Evolutionary conservation across 352 stramenopile genomes (phyloP).

Genomic region (Phytophthora megakarya): DNA sequence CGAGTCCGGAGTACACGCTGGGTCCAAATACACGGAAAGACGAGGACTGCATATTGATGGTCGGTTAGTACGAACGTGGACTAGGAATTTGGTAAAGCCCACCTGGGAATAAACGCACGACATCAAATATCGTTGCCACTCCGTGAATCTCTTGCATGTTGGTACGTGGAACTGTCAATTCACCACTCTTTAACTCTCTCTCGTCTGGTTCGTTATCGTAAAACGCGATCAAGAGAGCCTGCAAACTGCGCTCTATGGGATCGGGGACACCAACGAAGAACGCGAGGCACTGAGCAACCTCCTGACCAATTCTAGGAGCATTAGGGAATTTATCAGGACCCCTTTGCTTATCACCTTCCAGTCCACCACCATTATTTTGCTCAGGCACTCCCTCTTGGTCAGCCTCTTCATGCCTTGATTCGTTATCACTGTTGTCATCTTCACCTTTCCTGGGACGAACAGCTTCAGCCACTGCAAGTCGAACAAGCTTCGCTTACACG

Average conservation of each 20-base stretch:
- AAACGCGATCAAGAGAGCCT: constrained; percentile 25
- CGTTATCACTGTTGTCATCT: constrained; percentile 6
- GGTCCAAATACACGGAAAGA: constrained; percentile 67
- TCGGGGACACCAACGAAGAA: constrained; percentile 54
- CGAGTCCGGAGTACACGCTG: constrained; percentile 56
- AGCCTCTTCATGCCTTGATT: constrained; percentile 10
- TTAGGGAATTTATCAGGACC: background rate
- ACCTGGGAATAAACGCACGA: constrained; percentile 68
- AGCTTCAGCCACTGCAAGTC: constrained; percentile 29
- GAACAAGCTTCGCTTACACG: constrained; percentile 28
- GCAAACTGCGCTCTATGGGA: constrained; percentile 27
- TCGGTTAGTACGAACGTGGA: background rate
- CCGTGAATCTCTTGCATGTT: constrained; percentile 39
- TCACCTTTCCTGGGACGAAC: constrained; percentile 1
- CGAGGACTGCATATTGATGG: constrained; percentile 41
- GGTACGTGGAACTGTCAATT: background rate
- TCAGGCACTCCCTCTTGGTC: background rate
- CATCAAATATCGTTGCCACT: constrained; percentile 38
- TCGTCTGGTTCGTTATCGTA: constrained; percentile 21
- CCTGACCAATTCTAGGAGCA: constrained; percentile 16
- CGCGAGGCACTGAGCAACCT: constrained; percentile 46
- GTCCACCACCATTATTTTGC: background rate
- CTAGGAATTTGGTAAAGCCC: background rate
- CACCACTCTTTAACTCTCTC: background rate
- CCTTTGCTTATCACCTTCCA: background rate